These are phyloP conservation scores for Bipolaris victoriae DNA, from an alignment of 2,329 filamentous ascomycete species.

Conservation along the genomic window DNA sequence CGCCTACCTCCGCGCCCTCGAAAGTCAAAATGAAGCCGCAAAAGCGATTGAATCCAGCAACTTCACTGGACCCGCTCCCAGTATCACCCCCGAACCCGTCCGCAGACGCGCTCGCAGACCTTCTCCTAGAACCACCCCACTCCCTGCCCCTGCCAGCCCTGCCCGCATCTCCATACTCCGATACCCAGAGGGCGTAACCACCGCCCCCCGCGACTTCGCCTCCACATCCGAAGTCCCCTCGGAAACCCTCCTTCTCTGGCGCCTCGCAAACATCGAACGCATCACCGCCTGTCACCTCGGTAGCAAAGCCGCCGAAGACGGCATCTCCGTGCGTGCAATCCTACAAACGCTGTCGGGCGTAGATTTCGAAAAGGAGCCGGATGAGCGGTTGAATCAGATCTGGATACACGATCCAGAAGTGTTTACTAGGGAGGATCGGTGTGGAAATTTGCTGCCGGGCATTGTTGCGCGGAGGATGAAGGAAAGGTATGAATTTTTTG, in stretches of 20 bases:
- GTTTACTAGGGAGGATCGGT: background rate
- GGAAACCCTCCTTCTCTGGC: background rate
- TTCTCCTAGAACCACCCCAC: background rate
- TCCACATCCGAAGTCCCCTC: background rate
- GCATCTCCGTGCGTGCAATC: background rate
- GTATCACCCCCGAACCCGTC: background rate
- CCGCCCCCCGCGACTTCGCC: background rate
- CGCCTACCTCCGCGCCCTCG: background rate
- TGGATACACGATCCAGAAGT: conserved; percentile 1
- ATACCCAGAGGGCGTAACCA: background rate
- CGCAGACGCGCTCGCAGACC: too few species aligned
- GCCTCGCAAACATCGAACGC: background rate
- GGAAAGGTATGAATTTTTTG: background rate
- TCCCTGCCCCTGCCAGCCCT: background rate
- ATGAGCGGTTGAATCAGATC: background rate
- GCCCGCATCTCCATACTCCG: background rate
- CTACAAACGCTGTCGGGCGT: background rate
- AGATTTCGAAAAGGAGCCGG: background rate
- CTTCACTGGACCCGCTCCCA: background rate
- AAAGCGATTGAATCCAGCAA: background rate
- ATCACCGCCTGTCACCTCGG: background rate
- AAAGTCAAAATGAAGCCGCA: background rate
- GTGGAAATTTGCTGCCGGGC: background rate
- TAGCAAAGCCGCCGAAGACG: background rate
- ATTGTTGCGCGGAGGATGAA: background rate